phyloP scores from a whole-genome alignment of 176 grass and related monocot genomes.

The Bolboschoenus planiculmis region DNA sequence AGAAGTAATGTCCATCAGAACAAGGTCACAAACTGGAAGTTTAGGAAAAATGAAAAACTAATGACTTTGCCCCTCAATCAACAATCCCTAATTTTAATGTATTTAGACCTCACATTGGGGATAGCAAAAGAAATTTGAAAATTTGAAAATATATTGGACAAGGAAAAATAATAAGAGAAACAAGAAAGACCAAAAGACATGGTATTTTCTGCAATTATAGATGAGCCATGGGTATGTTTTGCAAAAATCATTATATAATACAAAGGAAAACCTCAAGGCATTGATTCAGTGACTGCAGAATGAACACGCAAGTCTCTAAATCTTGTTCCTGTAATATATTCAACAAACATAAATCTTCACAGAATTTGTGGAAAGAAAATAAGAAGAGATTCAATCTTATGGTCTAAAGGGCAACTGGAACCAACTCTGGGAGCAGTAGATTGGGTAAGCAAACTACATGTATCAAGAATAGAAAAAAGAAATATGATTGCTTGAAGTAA shows the following conservation, averaged over 20 bases:
- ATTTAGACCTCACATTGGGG: not conserved
- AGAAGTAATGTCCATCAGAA: not conserved
- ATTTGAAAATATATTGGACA: too few relatives aligned
- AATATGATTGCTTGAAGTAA: slow-evolving; percentile 12
- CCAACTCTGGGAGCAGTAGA: not conserved
- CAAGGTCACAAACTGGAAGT: not conserved
- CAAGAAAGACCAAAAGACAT: not conserved
- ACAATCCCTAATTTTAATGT: not conserved
- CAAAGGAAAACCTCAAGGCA: slow-evolving; percentile 64
- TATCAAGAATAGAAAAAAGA: not conserved
- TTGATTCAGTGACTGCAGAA: slow-evolving; percentile 80
- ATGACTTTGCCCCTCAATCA: not conserved
- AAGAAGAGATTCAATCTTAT: not conserved
- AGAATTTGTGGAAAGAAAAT: not conserved
- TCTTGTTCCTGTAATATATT: slow-evolving; percentile 59
- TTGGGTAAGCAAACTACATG: not conserved
- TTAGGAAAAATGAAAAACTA: not conserved
- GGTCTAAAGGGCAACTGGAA: not conserved
- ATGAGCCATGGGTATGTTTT: not conserved
- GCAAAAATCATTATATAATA: not conserved
- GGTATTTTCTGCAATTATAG: slow-evolving; percentile 27
- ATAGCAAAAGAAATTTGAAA: not conserved
- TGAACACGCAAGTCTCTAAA: slow-evolving; percentile 67
- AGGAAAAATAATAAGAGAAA: not conserved
- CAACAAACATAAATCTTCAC: not conserved